Percentiles rank a stretch among this genome's conserved stretches.
Evolutionary conservation across 192 early-diverging fungal species (phyloP).

Genomic region (Rhizoclosmatium sp.): DNA sequence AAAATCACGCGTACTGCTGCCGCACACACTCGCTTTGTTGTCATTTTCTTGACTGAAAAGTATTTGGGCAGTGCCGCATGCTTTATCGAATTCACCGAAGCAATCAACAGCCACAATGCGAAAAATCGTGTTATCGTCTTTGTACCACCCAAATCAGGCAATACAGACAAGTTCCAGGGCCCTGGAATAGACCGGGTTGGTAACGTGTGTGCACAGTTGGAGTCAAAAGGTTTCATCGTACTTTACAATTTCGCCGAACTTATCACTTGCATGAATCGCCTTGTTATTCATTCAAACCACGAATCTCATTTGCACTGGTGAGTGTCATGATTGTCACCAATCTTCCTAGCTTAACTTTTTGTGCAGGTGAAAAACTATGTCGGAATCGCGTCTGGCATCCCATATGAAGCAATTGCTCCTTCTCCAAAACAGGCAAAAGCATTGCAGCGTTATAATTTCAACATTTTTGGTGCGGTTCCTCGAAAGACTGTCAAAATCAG

Average conservation of each 20-base stretch:
- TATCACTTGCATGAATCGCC: not conserved
- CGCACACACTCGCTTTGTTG: conserved; percentile 24
- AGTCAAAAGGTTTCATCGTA: not conserved
- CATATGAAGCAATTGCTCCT: conserved; percentile 12
- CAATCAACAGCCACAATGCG: conserved; percentile 5
- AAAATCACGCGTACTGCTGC: conserved; percentile 23
- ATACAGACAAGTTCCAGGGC: not conserved
- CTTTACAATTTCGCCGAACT: conserved; percentile 1
- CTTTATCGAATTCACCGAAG: conserved; percentile 29
- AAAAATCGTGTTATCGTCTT: conserved; percentile 23
- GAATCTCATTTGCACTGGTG: conserved; percentile 25
- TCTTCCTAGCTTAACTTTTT: not conserved
- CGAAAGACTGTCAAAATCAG: not conserved
- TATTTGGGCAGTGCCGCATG: conserved; percentile 8
- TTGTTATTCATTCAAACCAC: not conserved
- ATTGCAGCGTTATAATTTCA: conserved; percentile 2
- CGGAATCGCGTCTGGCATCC: not conserved
- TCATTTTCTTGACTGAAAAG: conserved; percentile 25
- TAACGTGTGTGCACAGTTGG: not conserved
- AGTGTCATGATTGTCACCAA: not conserved
- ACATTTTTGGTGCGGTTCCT: not conserved
- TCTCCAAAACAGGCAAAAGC: not conserved
- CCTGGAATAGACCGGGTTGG: not conserved
- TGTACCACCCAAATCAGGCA: conserved; percentile 6
- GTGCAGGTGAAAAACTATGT: conserved; percentile 6